Percentiles rank a stretch among this genome's conserved stretches.
These are phyloP conservation scores for Mitragyna speciosa DNA, from an alignment of 257 asterid genomes.

Conservation along the genomic window DNA sequence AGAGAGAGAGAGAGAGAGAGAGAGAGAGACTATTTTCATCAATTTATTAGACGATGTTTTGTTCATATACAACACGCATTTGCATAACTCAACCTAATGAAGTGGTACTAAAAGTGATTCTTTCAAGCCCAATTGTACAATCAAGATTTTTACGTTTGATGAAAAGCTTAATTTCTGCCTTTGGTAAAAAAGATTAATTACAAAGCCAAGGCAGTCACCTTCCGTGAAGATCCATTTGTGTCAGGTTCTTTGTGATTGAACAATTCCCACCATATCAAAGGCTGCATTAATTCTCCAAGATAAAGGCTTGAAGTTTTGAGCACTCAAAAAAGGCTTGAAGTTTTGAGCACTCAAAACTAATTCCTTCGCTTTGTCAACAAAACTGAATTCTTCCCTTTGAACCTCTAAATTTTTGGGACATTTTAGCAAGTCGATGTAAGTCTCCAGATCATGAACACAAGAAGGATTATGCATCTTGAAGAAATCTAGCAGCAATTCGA, in stretches of 20 bases:
- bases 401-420: conserved; percentile 23
- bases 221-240: neutral
- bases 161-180: neutral
- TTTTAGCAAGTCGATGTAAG: conserved; percentile 50
- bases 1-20: too few species aligned
- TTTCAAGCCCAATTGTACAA: too few species aligned
- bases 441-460: conserved; percentile 62
- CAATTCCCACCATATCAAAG: conserved; percentile 33
- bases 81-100: too few species aligned
- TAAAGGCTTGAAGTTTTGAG: conserved; percentile 15
- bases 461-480: conserved; percentile 61
- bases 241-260: conserved; percentile 44
- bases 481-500: conserved; percentile 56
- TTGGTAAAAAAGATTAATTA: neutral
- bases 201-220: neutral
- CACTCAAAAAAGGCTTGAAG: conserved; percentile 12
- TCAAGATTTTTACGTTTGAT: too few species aligned
- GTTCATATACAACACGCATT: too few species aligned
- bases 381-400: conserved; percentile 15
- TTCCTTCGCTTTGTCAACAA: conserved; percentile 36
- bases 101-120: too few species aligned
- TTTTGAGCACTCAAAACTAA: conserved; percentile 8
- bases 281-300: conserved; percentile 44
- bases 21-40: too few species aligned
- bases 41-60: too few species aligned